Percentiles rank a stretch among this genome's conserved stretches.
phyloP scores from a whole-genome alignment of 306 rosid species.

The Heteromeles arbutifolia region DNA sequence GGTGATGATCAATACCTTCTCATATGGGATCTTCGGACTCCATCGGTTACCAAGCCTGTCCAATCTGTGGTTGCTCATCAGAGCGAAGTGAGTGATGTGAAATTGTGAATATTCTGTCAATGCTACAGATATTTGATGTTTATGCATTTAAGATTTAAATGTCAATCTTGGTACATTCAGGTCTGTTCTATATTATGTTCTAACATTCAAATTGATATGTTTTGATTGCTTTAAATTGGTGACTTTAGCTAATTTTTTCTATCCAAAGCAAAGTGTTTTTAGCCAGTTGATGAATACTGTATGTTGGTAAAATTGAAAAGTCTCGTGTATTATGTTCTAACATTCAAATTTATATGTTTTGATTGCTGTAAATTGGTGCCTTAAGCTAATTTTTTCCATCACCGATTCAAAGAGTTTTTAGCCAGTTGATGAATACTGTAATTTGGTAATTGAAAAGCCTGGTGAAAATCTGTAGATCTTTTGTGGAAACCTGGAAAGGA shows the following conservation, averaged over 20 bases:
- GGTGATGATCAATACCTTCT: constrained; percentile 92
- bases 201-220: neutral
- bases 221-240: neutral
- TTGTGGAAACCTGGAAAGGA: neutral
- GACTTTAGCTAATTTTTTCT: neutral
- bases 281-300: neutral
- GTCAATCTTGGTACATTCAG: neutral
- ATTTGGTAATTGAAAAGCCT: neutral
- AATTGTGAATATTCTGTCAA: neutral
- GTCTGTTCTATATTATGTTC: neutral
- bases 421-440: neutral
- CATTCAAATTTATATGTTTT: neutral
- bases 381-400: neutral
- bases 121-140: neutral
- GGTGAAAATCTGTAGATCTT: neutral
- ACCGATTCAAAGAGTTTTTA: neutral
- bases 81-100: constrained; percentile 63
- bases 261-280: neutral
- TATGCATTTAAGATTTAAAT: neutral
- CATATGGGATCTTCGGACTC: constrained; percentile 90
- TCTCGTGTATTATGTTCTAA: neutral
- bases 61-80: constrained; percentile 91
- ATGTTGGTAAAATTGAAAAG: neutral
- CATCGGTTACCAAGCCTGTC: constrained; percentile 75
- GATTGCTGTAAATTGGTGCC: neutral